phyloP scores from a whole-genome alignment of 139 green algal genomes.

The Dunaliella primolecta region DNA sequence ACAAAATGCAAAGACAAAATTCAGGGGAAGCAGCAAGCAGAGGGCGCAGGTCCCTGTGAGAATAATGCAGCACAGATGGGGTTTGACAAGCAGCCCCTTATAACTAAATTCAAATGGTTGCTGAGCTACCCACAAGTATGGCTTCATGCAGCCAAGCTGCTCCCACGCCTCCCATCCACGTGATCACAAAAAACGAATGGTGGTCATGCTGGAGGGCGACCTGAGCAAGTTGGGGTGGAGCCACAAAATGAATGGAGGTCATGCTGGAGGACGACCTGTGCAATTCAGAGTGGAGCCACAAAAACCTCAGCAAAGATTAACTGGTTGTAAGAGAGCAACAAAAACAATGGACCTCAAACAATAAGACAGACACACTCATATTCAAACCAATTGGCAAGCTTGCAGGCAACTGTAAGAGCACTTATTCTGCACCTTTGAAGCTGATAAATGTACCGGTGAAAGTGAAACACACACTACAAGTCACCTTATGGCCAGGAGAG shows the following conservation, averaged over 20 bases:
- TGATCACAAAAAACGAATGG: not conserved
- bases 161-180: not conserved
- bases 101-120: no score
- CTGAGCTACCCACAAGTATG: not conserved
- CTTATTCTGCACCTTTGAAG: no score
- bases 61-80: no score
- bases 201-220: not conserved
- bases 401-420: no score
- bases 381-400: not conserved
- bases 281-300: not conserved
- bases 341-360: not conserved
- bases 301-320: not conserved
- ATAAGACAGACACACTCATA: not conserved
- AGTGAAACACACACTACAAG: no score
- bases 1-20: not conserved
- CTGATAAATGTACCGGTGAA: no score
- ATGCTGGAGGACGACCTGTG: not conserved
- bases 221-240: no score
- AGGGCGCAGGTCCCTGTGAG: not conserved
- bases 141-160: not conserved
- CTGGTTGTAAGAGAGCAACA: not conserved
- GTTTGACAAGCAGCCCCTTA: not conserved
- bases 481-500: not conserved
- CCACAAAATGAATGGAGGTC: not conserved
- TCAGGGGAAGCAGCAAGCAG: not conserved